Evolutionary conservation across 2,329 filamentous ascomycete genomes (phyloP).

Genomic region (Colletotrichum salicis): DNA sequence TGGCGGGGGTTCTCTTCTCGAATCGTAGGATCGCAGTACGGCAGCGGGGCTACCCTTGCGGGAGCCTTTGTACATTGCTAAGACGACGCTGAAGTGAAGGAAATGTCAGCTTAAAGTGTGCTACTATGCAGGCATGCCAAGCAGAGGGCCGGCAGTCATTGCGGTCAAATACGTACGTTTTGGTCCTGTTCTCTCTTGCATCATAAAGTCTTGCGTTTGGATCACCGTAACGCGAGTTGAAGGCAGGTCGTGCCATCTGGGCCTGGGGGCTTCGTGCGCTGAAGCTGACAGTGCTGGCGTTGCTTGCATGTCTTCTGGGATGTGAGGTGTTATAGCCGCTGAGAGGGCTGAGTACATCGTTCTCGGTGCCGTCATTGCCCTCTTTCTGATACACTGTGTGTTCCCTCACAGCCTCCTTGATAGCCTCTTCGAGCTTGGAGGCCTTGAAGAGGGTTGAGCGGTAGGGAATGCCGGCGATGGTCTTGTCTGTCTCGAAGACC

Average conservation of each 20-base stretch:
- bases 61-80: constrained; percentile 89
- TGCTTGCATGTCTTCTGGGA: constrained; percentile 75
- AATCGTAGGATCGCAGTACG: constrained; percentile 93
- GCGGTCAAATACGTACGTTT: constrained; percentile 73
- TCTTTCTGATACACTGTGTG: constrained; percentile 84
- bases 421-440: constrained; percentile 92
- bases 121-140: neutral
- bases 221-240: constrained; percentile 76
- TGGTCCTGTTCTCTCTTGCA: constrained; percentile 83
- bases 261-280: constrained; percentile 72
- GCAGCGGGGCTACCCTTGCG: constrained; percentile 73
- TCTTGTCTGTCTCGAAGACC: constrained; percentile 99
- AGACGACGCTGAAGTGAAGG: constrained; percentile 76
- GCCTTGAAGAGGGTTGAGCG: constrained; percentile 96
- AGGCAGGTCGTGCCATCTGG: constrained; percentile 64
- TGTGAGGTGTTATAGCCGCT: constrained; percentile 55
- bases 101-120: neutral
- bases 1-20: constrained; percentile 86
- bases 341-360: constrained; percentile 53
- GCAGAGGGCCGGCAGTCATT: neutral
- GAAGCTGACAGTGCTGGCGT: constrained; percentile 85
- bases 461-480: constrained; percentile 93
- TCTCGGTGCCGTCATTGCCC: constrained; percentile 76
- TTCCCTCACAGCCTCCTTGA: constrained; percentile 86
- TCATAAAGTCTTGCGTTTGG: constrained; percentile 91